Conservation (phyloP, 2,329 filamentous ascomycete genomes). For the Penicillium capsulatum region DNA sequence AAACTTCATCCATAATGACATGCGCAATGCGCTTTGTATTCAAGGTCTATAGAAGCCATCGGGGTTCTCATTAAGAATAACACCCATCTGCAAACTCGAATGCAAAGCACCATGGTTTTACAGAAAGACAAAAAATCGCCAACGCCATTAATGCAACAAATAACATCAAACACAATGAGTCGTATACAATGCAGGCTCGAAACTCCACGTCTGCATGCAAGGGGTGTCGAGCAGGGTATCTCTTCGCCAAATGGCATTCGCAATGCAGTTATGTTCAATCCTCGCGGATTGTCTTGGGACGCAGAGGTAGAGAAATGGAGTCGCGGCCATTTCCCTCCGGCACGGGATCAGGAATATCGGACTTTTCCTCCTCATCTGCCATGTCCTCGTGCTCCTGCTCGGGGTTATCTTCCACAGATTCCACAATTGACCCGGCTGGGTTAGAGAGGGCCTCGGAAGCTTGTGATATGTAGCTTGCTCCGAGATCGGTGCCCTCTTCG, state of each 20-base stretch:
- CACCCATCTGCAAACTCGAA: neutral
- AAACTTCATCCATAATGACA: too few species aligned
- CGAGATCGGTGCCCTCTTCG: constrained; percentile 27
- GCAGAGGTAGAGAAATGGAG: constrained; percentile 20
- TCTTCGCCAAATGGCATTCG: constrained; percentile 15
- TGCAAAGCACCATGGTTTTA: neutral
- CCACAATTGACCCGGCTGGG: constrained; percentile 43
- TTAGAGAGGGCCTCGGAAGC: constrained; percentile 45
- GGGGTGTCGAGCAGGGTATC: constrained; percentile 19
- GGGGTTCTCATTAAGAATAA: neutral
- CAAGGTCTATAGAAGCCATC: neutral
- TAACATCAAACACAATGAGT: constrained; percentile 1
- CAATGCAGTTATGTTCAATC: constrained; percentile 16
- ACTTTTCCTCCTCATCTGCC: constrained; percentile 26
- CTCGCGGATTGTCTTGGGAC: constrained; percentile 15
- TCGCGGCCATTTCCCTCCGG: constrained; percentile 5
- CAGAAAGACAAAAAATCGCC: constrained; percentile 3
- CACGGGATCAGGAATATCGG: constrained; percentile 4
- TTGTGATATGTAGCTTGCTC: constrained; percentile 35
- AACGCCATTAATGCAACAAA: constrained; percentile 15
- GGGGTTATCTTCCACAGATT: constrained; percentile 41
- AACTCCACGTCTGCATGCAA: constrained; percentile 20
- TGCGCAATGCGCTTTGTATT: neutral
- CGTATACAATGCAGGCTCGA: constrained; percentile 15
- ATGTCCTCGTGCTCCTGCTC: constrained; percentile 7